Percentiles rank a stretch among this genome's conserved stretches.
These are phyloP conservation scores for Suillus clintonianus DNA, from an alignment of 768 basidiomycete genomes.

Conservation along the genomic window DNA sequence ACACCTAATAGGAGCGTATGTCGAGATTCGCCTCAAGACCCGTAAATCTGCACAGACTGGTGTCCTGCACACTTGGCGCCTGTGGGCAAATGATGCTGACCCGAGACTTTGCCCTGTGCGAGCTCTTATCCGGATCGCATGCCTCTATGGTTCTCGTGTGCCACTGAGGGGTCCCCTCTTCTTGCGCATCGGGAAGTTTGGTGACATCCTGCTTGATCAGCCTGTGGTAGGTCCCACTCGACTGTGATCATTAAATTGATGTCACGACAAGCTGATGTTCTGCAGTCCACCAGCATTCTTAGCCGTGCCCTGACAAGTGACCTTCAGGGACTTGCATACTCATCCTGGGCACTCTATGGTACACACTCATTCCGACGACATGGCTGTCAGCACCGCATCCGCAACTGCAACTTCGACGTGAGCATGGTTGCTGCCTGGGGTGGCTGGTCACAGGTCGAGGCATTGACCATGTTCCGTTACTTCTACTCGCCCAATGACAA, in stretches of 20 bases:
- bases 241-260: background rate
- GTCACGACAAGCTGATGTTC: background rate
- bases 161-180: constrained; percentile 12
- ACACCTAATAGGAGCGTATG: constrained; percentile 4
- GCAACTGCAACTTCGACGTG: constrained; percentile 11
- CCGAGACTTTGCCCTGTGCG: constrained; percentile 18
- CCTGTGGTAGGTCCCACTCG: background rate
- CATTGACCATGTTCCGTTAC: constrained; percentile 18
- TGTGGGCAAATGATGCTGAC: constrained; percentile 19
- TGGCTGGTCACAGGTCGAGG: constrained; percentile 24
- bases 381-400: constrained; percentile 20
- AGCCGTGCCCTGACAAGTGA: constrained; percentile 14
- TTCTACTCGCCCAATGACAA: constrained; percentile 21
- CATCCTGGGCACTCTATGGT: constrained; percentile 19
- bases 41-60: constrained; percentile 20
- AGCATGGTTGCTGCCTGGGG: constrained; percentile 22
- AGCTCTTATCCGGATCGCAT: constrained; percentile 15
- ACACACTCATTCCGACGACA: constrained; percentile 23
- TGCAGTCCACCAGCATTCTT: constrained; percentile 11
- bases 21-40: constrained; percentile 7
- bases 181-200: constrained; percentile 5
- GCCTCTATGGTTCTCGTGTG: constrained; percentile 6
- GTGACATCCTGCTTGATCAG: background rate
- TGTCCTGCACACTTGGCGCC: constrained; percentile 12
- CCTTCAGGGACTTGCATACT: constrained; percentile 9